A percentile compares a stretch with the other conserved stretches of the same genome.
Evolutionary conservation across 257 asterid genomes (phyloP).

Genomic region (Solanum verrucosum): DNA sequence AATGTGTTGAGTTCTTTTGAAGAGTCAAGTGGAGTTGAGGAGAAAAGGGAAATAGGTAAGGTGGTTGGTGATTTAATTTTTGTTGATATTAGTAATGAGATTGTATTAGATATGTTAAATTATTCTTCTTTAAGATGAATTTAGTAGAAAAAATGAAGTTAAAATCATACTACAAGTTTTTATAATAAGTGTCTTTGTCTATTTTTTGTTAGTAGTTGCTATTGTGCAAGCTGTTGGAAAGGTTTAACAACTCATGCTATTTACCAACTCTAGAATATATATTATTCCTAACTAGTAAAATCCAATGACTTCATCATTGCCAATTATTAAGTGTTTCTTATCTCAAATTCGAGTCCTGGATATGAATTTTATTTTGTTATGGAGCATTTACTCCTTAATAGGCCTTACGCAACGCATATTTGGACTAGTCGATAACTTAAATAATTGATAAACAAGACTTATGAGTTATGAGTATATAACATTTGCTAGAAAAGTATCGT

Average conservation of each 20-base stretch:
- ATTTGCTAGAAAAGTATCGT: not conserved
- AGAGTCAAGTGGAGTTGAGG: constrained; percentile 20
- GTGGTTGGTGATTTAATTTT: constrained; percentile 49
- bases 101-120: constrained; percentile 14
- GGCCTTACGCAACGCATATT: rapidly evolving
- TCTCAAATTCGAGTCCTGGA: rapidly evolving
- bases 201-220: not conserved
- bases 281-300: not conserved
- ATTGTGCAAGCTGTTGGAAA: not conserved
- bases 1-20: constrained; percentile 26
- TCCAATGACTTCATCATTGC: not conserved
- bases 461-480: not conserved
- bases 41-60: constrained; percentile 16
- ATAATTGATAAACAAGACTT: not conserved
- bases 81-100: constrained; percentile 38
- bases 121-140: not conserved
- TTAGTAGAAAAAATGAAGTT: not conserved
- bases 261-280: not conserved
- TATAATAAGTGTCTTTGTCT: not conserved
- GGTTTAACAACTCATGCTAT: not conserved
- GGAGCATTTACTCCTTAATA: not conserved
- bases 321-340: not conserved
- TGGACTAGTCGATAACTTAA: not conserved
- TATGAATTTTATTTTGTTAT: not conserved
- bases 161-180: not conserved